Evolutionary conservation across 345 rosid genomes (phyloP), one percentile per base, ranked within the genome.

Genomic region (Streptanthus diversifolius): DNA sequence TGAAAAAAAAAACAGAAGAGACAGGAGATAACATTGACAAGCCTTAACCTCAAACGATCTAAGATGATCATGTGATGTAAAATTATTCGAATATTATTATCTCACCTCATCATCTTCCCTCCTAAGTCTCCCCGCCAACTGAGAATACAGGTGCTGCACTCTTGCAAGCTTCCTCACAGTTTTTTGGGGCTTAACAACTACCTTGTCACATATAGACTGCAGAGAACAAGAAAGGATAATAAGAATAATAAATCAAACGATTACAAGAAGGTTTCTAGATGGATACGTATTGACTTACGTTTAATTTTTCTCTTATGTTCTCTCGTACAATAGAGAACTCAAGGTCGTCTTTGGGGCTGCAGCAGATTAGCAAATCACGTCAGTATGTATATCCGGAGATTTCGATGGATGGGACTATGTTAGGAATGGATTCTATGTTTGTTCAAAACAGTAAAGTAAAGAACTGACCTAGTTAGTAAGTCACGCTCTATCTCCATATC

Each of bases 241-340:
- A 39, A 44, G 40, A n/a, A n/a, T n/a, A n/a, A n/a, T n/a, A n/a
- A n/a, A n/a, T n/a, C n/a, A n/a, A n/a, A n/a, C n/a, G n/a, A n/a
- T n/a, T n/a, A n/a, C n/a, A n/a, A n/a, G n/a, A n/a, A n/a, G n/a
- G n/a, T n/a, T n/a, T n/a, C n/a, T n/a, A n/a, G n/a, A n/a, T n/a
- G n/a, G n/a, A n/a, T n/a, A n/a, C n/a, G n/a, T n/a, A n/a, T 70
- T 63, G 17, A 77, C 88, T 84, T 83, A 81, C 98, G 84, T 85
- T 87, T 63, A 93, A 51, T 59, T 89, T 91, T 77, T 76, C 82
- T 83, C 87, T 82, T 66, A 93, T 85, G 83, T 85, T 85, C 67
- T 93, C 98, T 52, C 96, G 82, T 22, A 93, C 98, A 56, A 91
- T 91, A 35, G 89, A 82, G 80, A 93, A 89, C 78, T 93, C 98